These are phyloP conservation scores for Margaritispora aquatica DNA, from an alignment of 495 filamentous ascomycete genomes.

Conservation along the genomic window DNA sequence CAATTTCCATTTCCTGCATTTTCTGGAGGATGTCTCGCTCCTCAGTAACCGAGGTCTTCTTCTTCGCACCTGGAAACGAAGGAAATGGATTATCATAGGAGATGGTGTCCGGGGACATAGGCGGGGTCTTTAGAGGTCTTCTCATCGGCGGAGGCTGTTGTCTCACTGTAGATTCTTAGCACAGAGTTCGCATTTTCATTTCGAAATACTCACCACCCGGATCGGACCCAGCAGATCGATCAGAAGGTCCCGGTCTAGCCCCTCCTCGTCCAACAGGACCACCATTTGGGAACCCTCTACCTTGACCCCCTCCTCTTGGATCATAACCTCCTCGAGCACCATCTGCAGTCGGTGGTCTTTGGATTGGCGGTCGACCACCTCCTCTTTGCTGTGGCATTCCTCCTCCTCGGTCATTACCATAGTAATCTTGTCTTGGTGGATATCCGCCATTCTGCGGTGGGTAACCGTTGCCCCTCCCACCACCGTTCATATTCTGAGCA, in stretches of 20 bases:
- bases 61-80: slow-evolving; percentile 49
- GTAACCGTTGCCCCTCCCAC: slow-evolving; percentile 43
- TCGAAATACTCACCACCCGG: slow-evolving; percentile 15
- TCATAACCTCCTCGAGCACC: slow-evolving; percentile 25
- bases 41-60: slow-evolving; percentile 38
- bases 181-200: not conserved
- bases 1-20: slow-evolving; percentile 55
- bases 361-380: slow-evolving; percentile 29
- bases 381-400: slow-evolving; percentile 10
- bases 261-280: slow-evolving; percentile 21
- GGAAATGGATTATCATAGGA: slow-evolving; percentile 67
- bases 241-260: slow-evolving; percentile 17
- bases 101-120: slow-evolving; percentile 39
- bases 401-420: slow-evolving; percentile 35
- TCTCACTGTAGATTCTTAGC: slow-evolving; percentile 13
- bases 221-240: slow-evolving; percentile 18
- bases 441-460: slow-evolving; percentile 40
- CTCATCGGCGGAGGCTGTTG: not conserved
- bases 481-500: slow-evolving; percentile 35
- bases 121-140: slow-evolving; percentile 28
- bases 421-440: slow-evolving; percentile 40
- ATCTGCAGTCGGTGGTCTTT: slow-evolving; percentile 18
- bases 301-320: slow-evolving; percentile 33
- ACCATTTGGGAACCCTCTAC: slow-evolving; percentile 34
- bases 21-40: slow-evolving; percentile 42